Evolutionary conservation across 306 rosid genomes (phyloP).

Genomic region (Geum urbanum): DNA sequence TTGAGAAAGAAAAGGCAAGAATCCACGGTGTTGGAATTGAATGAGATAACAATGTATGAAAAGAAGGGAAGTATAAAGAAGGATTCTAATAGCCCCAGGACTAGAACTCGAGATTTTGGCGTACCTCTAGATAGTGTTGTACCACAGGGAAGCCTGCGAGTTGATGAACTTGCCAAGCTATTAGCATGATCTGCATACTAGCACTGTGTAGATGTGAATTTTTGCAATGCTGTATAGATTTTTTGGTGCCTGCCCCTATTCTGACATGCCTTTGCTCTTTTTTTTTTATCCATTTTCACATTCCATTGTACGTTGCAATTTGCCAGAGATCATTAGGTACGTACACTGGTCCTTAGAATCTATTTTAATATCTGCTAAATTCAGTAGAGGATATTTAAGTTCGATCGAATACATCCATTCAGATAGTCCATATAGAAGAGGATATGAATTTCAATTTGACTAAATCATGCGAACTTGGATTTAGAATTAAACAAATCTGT

Average conservation of each 20-base stretch:
- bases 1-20: conserved; percentile 27
- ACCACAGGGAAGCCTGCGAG: conserved; percentile 77
- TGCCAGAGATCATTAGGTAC: neutral
- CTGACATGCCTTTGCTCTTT: neutral
- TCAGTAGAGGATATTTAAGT: too few relatives aligned
- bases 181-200: conserved; percentile 34
- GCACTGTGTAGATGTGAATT: conserved; percentile 8
- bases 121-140: conserved; percentile 42
- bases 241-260: neutral
- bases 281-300: neutral
- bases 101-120: conserved; percentile 42
- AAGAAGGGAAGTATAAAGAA: conserved; percentile 41
- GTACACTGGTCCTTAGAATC: neutral
- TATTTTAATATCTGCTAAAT: neutral
- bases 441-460: neutral
- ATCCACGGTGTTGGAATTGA: conserved; percentile 20
- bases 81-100: conserved; percentile 39
- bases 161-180: conserved; percentile 82
- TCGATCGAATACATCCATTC: too few relatives aligned
- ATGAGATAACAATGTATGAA: conserved; percentile 22
- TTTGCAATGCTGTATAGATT: conserved; percentile 1
- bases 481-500: neutral
- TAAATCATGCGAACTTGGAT: neutral
- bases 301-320: neutral
- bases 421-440: too few relatives aligned